Evolutionary conservation across 1,139 yeast genomes (phyloP).

Genomic region (Saccharomycopsis crataegensis): DNA sequence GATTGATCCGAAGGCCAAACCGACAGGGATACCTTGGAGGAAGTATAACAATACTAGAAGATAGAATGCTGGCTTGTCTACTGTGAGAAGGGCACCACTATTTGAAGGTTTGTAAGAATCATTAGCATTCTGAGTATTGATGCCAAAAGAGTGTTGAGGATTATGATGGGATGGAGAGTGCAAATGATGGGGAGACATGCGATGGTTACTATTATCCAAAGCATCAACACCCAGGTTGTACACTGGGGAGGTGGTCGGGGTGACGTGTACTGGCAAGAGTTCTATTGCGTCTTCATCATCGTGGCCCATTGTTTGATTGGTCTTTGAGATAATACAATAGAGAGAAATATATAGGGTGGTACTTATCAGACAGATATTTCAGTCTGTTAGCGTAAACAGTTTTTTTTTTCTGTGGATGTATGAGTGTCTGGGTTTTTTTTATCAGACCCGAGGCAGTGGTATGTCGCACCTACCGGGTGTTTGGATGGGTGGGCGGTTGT

Average conservation of each 20-base stretch:
- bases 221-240: not conserved
- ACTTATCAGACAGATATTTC: too few relatives aligned
- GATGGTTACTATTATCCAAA: not conserved
- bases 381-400: too few relatives aligned
- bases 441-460: too few relatives aligned
- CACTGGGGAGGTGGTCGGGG: not conserved
- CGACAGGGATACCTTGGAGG: conserved; percentile 93
- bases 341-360: too few relatives aligned
- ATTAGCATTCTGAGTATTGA: not conserved
- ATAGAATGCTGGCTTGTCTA: conserved; percentile 63
- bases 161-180: not conserved
- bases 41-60: conserved; percentile 67
- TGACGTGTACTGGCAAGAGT: conserved; percentile 12
- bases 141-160: not conserved
- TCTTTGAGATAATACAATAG: too few relatives aligned
- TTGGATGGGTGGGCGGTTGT: too few relatives aligned
- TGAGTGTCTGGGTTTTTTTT: too few relatives aligned
- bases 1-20: conserved; percentile 91
- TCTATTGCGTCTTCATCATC: conserved; percentile 9
- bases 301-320: not conserved
- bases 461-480: too few relatives aligned
- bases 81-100: conserved; percentile 9
- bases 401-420: not conserved
- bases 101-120: not conserved
- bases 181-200: too few relatives aligned